Conservation (phyloP, 345 rosid genomes). For the Durio zibethinus region DNA sequence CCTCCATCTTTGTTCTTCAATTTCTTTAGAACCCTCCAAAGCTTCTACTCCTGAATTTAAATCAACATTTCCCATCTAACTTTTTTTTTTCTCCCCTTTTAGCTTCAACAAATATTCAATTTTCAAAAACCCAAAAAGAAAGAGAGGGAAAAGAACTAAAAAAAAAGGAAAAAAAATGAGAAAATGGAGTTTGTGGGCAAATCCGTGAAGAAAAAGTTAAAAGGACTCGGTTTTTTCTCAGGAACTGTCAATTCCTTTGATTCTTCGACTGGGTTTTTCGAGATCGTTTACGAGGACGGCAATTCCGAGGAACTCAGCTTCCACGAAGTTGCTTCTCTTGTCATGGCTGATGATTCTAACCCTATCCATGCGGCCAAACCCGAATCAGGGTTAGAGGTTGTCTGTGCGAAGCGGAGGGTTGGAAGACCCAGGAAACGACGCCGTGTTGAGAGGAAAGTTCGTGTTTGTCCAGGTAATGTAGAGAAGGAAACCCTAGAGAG, state of each 20-base stretch:
- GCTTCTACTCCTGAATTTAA: constrained; percentile 5
- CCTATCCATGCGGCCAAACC: constrained; percentile 14
- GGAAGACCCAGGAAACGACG: constrained; percentile 56
- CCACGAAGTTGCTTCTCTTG: constrained; percentile 39
- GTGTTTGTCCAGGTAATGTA: constrained; percentile 22
- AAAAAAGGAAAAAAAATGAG: constrained; percentile 6
- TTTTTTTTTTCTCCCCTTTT: neutral
- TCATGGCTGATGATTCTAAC: constrained; percentile 18
- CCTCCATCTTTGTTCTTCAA: neutral
- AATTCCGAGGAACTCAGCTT: constrained; percentile 55
- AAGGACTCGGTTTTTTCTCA: constrained; percentile 40
- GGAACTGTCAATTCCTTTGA: constrained; percentile 62
- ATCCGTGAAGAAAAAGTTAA: constrained; percentile 49
- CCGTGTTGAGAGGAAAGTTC: constrained; percentile 31
- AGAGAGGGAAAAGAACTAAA: neutral
- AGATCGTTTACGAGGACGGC: constrained; percentile 64
- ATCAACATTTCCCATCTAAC: neutral
- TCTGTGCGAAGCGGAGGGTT: constrained; percentile 30
- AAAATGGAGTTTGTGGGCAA: constrained; percentile 67
- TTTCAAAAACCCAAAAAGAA: neutral
- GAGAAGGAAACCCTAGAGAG: constrained; percentile 26
- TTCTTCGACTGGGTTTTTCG: constrained; percentile 46
- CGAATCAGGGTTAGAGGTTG: constrained; percentile 17
- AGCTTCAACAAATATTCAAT: neutral
- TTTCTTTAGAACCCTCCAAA: constrained; percentile 6